Evolutionary conservation across 2,329 filamentous ascomycete genomes (phyloP), one percentile per base, ranked within the genome.

Genomic region (Beauveria caledonica): DNA sequence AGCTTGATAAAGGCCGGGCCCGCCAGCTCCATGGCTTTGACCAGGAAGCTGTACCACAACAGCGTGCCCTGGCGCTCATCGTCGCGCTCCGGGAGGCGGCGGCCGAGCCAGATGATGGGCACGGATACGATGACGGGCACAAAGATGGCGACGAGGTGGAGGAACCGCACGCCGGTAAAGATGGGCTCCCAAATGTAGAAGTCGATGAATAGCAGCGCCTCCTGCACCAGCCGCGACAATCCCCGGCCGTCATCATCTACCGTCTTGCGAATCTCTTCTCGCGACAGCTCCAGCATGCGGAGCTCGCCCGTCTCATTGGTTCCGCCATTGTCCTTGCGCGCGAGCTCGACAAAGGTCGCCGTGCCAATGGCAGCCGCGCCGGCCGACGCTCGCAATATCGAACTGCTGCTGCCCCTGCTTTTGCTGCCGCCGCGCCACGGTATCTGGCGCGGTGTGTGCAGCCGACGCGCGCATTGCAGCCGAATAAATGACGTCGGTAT

Each of bases 1-100:
- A 99, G 84, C 86, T 99, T 99, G 76, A 99, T 99, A 70, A 99
- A 99, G 0, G 94, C 92, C 49, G 94, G 92, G 0, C 94, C 94
- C 19, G 93, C 91, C 70, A 86, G 82, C 74, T 99, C 93, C 94
- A 99, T 97, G 29, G 88, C 82, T 61, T 80, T 82, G 10, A 97
- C 92, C 44, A 99, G 75, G 68, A 96, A 94, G 3, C 79, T 79
- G 76, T 97, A 99, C 94, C 94, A 99, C 91, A 90, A 96, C 3
- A 97, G 69, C 0, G 92, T 92, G 0, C 94, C 93, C 6, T 77
- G 80, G 63, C 90, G 82, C 75, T 96, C 90, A 64, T 90, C 85
- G 66, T 91, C 87, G 61, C 81, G 82, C 39, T 85, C 77, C 2
- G 81, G 76, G 53, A 84, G 77, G 50, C 87, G 79, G 39, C 72